Conservation (phyloP, 2,329 filamentous ascomycete species). For the Pezicula radicicola region DNA sequence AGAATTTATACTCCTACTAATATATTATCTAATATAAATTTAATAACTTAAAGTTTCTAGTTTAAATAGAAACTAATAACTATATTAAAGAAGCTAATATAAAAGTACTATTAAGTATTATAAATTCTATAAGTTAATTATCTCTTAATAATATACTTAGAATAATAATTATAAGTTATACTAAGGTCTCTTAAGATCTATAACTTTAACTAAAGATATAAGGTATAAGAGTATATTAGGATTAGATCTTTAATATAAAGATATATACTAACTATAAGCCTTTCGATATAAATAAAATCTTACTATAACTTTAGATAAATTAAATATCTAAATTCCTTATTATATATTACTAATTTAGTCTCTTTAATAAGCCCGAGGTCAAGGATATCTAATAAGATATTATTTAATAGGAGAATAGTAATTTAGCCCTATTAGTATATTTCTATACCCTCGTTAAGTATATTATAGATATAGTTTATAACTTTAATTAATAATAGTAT, state of each 20-base stretch:
- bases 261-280: conserved; percentile 33
- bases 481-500: conserved; percentile 10
- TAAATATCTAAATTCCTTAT: conserved; percentile 48
- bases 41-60: conserved; percentile 43
- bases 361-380: conserved; percentile 29
- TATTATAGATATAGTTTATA: conserved; percentile 16
- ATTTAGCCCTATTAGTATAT: conserved; percentile 9
- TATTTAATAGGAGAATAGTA: conserved; percentile 12
- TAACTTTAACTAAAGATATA: too few relatives aligned
- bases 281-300: conserved; percentile 20
- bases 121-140: too few relatives aligned
- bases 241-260: conserved; percentile 51
- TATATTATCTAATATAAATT: conserved; percentile 56
- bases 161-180: too few relatives aligned
- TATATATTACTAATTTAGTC: conserved; percentile 39
- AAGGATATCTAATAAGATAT: conserved; percentile 10
- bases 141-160: too few relatives aligned
- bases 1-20: conserved; percentile 56
- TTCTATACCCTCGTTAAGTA: conserved; percentile 18
- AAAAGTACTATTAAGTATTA: too few relatives aligned
- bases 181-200: too few relatives aligned
- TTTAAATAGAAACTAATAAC: conserved; percentile 56
- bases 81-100: too few relatives aligned
- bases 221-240: too few relatives aligned
- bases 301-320: conserved; percentile 42